Conservation (phyloP, 2,329 filamentous ascomycete genomes). For the Fusarium proliferatum region DNA sequence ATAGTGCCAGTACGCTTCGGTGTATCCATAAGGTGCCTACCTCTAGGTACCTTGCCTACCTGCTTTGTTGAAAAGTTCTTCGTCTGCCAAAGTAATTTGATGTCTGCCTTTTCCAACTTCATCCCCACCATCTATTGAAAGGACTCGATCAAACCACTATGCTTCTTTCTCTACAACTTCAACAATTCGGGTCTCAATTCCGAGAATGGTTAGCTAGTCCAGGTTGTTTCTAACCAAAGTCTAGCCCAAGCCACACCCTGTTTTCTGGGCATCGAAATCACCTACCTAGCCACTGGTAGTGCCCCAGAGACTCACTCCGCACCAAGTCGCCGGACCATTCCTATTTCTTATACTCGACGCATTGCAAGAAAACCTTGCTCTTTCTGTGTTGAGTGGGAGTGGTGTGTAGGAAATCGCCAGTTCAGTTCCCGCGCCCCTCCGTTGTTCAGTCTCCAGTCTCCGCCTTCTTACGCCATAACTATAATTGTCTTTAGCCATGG, state of each 20-base stretch:
- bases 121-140: background rate
- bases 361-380: slow-evolving; percentile 31
- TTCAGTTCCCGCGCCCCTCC: slow-evolving; percentile 21
- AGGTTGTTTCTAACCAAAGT: slow-evolving; percentile 16
- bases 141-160: slow-evolving; percentile 12
- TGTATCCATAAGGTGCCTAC: background rate
- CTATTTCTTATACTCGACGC: slow-evolving; percentile 6
- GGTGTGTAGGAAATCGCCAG: slow-evolving; percentile 28
- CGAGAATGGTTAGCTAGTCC: slow-evolving; percentile 25
- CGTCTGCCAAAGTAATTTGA: background rate
- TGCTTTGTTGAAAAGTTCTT: background rate
- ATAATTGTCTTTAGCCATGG: slow-evolving; percentile 31
- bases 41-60: background rate
- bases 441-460: slow-evolving; percentile 15
- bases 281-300: slow-evolving; percentile 21
- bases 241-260: slow-evolving; percentile 10
- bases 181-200: slow-evolving; percentile 16
- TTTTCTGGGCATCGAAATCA: slow-evolving; percentile 10
- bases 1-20: background rate
- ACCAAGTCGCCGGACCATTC: slow-evolving; percentile 4
- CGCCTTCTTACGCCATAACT: slow-evolving; percentile 32
- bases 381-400: slow-evolving; percentile 2
- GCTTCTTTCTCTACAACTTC: slow-evolving; percentile 14
- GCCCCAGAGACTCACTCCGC: slow-evolving; percentile 30
- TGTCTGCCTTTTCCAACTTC: slow-evolving; percentile 1